phyloP scores from a whole-genome alignment of 768 basidiomycete species.

The Russula lepida region DNA sequence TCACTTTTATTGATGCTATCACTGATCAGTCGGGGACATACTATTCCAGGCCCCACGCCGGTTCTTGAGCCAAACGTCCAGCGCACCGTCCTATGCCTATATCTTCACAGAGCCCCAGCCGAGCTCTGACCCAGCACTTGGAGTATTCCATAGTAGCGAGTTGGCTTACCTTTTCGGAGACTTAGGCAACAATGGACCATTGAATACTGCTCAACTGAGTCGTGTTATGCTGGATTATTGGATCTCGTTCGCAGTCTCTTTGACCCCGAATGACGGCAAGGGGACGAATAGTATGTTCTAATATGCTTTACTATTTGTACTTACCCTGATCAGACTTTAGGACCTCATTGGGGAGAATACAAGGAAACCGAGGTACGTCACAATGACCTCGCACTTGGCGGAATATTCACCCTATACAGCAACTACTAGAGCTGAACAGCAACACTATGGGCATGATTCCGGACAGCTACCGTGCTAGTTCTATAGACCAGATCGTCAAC shows the following conservation, averaged over 20 bases:
- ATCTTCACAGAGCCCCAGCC: slow-evolving; percentile 35
- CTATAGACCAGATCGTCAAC: slow-evolving; percentile 4
- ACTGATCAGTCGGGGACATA: slow-evolving; percentile 31
- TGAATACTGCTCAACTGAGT: slow-evolving; percentile 24
- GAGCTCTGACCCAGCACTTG: neutral
- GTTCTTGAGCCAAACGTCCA: slow-evolving; percentile 34
- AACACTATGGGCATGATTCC: neutral
- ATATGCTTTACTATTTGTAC: neutral
- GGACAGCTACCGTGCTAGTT: neutral
- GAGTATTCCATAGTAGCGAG: slow-evolving; percentile 22
- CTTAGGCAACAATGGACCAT: neutral
- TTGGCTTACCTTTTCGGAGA: slow-evolving; percentile 21
- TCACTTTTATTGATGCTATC: neutral
- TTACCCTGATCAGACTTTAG: neutral
- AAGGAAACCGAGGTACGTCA: neutral
- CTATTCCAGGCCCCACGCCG: slow-evolving; percentile 34
- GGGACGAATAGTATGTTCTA: slow-evolving; percentile 28
- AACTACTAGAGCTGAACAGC: slow-evolving; percentile 9
- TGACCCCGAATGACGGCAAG: slow-evolving; percentile 38
- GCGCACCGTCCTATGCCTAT: slow-evolving; percentile 34
- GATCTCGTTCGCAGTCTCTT: slow-evolving; percentile 38
- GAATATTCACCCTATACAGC: neutral
- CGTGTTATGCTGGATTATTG: slow-evolving; percentile 37
- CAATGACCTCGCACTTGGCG: neutral
- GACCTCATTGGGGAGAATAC: slow-evolving; percentile 1